Conservation (phyloP, 2,329 filamentous ascomycete genomes). For the Fusarium liriodendri region DNA sequence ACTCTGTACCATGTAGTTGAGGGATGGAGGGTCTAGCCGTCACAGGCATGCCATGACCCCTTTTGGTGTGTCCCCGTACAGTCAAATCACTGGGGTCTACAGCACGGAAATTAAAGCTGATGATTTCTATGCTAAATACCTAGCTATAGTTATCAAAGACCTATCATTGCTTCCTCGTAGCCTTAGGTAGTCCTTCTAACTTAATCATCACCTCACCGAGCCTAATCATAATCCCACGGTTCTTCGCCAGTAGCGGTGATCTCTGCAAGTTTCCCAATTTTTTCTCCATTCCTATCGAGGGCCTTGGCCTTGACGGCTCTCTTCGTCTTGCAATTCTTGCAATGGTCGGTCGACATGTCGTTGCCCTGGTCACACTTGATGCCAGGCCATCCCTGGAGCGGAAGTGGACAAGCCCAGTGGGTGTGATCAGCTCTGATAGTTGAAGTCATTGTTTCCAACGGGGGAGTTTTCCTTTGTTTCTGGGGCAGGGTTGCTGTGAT, state of each 20-base stretch:
- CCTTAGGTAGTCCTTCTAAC: background rate
- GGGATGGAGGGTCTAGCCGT: conserved; percentile 17
- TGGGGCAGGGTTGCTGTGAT: too few species aligned
- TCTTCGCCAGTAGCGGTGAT: background rate
- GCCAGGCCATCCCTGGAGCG: background rate
- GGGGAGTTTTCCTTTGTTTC: background rate
- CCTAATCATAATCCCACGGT: background rate
- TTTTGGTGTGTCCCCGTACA: background rate
- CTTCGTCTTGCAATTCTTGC: background rate
- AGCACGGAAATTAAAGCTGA: background rate
- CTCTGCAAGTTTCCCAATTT: background rate
- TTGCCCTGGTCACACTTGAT: background rate
- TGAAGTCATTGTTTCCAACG: background rate
- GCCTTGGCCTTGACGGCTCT: background rate
- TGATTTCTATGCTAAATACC: background rate
- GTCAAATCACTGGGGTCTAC: background rate
- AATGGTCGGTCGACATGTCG: background rate
- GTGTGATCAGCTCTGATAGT: background rate
- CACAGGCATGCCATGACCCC: background rate
- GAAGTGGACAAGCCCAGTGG: background rate
- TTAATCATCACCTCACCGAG: background rate
- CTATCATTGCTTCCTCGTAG: background rate
- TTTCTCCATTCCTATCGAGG: background rate
- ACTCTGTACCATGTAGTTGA: conserved; percentile 31
- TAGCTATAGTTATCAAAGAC: background rate